These are phyloP conservation scores for Aristolochia fimbriata DNA, from an alignment of 164 flowering plant species.

Conservation along the genomic window DNA sequence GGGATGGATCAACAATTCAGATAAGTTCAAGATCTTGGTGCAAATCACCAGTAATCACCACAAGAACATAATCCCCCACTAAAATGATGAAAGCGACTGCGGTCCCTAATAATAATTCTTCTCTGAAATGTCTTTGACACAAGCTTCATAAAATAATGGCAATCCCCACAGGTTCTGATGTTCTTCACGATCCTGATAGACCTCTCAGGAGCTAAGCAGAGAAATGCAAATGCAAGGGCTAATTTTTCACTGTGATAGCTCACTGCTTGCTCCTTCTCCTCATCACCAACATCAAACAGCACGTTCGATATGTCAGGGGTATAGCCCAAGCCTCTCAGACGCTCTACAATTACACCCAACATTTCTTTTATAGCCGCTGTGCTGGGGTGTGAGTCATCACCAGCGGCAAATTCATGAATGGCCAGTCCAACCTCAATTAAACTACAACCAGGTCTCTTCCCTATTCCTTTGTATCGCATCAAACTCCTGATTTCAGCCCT, in stretches of 20 bases:
- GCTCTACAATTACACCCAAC: conserved; percentile 16
- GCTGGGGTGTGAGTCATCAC: conserved; percentile 27
- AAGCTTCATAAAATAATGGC: conserved; percentile 45
- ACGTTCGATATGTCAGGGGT: conserved; percentile 13
- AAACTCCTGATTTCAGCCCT: conserved; percentile 15
- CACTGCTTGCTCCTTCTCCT: conserved; percentile 15
- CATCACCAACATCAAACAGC: conserved; percentile 17
- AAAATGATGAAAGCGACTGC: conserved; percentile 16
- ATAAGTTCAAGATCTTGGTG: too few relatives aligned
- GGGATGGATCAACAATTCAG: too few relatives aligned
- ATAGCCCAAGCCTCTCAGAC: conserved; percentile 9
- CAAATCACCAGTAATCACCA: too few relatives aligned
- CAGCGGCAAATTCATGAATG: conserved; percentile 34
- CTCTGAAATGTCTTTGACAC: conserved; percentile 23
- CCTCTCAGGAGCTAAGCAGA: not conserved
- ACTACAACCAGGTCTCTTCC: conserved; percentile 28
- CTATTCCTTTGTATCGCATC: conserved; percentile 14
- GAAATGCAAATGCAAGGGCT: conserved; percentile 16
- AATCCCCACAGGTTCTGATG: conserved; percentile 40
- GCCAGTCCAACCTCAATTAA: conserved; percentile 23
- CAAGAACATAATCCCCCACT: too few relatives aligned
- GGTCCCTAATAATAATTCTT: conserved; percentile 36
- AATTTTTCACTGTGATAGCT: conserved; percentile 18
- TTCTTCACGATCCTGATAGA: conserved; percentile 30
- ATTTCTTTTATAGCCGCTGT: conserved; percentile 17